Conservation (phyloP, 352 stramenopile species). For the Phytophthora cryptogea region DNA sequence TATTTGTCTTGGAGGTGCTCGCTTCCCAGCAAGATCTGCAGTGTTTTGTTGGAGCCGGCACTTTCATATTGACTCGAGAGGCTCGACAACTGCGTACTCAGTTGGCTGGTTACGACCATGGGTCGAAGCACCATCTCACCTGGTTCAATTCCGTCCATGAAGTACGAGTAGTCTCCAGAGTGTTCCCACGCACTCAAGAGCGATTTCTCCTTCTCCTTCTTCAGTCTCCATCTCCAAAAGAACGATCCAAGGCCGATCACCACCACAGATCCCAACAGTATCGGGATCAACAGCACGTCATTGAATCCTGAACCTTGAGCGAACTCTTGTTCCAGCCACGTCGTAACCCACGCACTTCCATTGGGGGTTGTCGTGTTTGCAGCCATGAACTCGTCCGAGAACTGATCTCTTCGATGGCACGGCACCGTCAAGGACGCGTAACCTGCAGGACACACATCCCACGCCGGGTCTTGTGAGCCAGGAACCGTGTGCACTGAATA, state of each 20-base stretch:
- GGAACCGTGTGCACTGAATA: slow-evolving; percentile 30
- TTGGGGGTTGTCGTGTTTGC: slow-evolving; percentile 9
- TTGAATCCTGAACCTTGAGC: slow-evolving; percentile 9
- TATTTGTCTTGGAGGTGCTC: slow-evolving; percentile 24
- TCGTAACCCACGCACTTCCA: slow-evolving; percentile 22
- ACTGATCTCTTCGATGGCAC: slow-evolving; percentile 17
- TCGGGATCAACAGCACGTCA: slow-evolving; percentile 14
- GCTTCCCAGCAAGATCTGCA: slow-evolving; percentile 28
- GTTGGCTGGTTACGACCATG: slow-evolving; percentile 16
- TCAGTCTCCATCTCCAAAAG: slow-evolving; percentile 11
- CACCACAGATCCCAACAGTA: slow-evolving; percentile 2
- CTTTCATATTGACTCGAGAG: slow-evolving; percentile 23
- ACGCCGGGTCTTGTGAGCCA: slow-evolving; percentile 13
- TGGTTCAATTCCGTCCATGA: neutral
- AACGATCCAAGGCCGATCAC: slow-evolving; percentile 6
- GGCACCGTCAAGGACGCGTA: slow-evolving; percentile 25
- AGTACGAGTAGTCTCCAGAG: slow-evolving; percentile 2
- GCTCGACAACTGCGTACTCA: slow-evolving; percentile 9
- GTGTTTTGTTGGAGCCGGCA: slow-evolving; percentile 26
- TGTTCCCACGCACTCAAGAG: neutral
- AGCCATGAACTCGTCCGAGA: slow-evolving; percentile 22
- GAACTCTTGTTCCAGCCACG: slow-evolving; percentile 27
- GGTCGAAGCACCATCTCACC: slow-evolving; percentile 8
- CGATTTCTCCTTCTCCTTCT: slow-evolving; percentile 8
- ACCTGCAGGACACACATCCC: slow-evolving; percentile 22